phyloP scores from a whole-genome alignment of 495 filamentous ascomycete genomes.

The Aspergillus funiculosus region DNA sequence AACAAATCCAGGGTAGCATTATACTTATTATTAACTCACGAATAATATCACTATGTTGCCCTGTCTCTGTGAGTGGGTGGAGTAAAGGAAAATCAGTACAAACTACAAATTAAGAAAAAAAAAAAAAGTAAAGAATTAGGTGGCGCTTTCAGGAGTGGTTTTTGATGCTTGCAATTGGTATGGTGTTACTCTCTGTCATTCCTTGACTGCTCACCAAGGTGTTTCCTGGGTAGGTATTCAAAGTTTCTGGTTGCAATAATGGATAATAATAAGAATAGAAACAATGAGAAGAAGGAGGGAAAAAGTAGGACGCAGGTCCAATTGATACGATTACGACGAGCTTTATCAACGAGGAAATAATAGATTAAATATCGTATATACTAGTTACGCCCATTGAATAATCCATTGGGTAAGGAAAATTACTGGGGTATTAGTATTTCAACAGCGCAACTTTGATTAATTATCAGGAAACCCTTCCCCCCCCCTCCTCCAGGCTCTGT shows the following conservation, averaged over 20 bases:
- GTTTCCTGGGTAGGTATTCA: slow-evolving; percentile 3
- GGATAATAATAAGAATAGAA: too few species aligned
- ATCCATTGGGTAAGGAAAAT: too few species aligned
- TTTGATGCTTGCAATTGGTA: slow-evolving; percentile 17
- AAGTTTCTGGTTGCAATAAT: slow-evolving; percentile 11
- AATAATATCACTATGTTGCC: neutral
- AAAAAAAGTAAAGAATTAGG: slow-evolving; percentile 1
- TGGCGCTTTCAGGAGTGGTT: slow-evolving; percentile 14
- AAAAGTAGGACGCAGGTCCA: too few species aligned
- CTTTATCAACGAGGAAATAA: too few species aligned
- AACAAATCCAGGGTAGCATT: slow-evolving; percentile 1
- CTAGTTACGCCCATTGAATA: too few species aligned
- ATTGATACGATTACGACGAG: too few species aligned
- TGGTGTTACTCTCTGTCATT: slow-evolving; percentile 19
- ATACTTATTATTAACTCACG: neutral
- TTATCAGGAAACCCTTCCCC: slow-evolving; percentile 7
- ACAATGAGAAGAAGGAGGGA: too few species aligned
- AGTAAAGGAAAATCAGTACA: too few species aligned
- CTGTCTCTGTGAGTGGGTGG: too few species aligned
- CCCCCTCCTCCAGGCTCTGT: slow-evolving; percentile 3
- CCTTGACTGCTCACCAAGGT: slow-evolving; percentile 10
- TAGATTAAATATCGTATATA: too few species aligned
- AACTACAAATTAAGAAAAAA: too few species aligned
- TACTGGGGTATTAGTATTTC: neutral
- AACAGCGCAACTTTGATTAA: neutral